A percentile compares a stretch with the other conserved stretches of the same genome.
phyloP scores from a whole-genome alignment of 2,329 filamentous ascomycete species.

The Colletotrichum neosansevieriae region DNA sequence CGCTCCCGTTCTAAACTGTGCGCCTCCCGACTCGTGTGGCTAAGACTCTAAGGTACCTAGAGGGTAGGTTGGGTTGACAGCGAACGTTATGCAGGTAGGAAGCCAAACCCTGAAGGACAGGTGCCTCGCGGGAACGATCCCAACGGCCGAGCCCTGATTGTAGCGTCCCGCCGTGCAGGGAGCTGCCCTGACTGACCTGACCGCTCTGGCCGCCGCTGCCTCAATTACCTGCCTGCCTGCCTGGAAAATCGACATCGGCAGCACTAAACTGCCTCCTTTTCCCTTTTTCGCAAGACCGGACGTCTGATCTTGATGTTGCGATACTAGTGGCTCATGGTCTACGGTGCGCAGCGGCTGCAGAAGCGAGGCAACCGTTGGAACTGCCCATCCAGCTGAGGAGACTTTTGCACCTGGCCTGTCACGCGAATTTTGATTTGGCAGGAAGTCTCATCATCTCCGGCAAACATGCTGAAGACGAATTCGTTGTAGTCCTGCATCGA shows the following conservation, averaged over 20 bases:
- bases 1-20: background rate
- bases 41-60: too few species aligned
- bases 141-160: slow-evolving; percentile 19
- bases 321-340: background rate
- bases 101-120: slow-evolving; percentile 1
- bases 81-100: background rate
- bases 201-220: slow-evolving; percentile 5
- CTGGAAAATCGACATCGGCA: background rate
- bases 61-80: background rate
- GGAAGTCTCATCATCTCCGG: slow-evolving; percentile 24
- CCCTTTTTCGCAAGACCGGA: too few species aligned
- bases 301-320: background rate
- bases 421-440: slow-evolving; percentile 24
- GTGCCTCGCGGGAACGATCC: background rate
- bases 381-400: too few species aligned
- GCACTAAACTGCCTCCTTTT: too few species aligned
- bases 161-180: slow-evolving; percentile 12
- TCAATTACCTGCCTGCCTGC: background rate
- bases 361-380: slow-evolving; percentile 25
- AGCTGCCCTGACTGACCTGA: slow-evolving; percentile 2
- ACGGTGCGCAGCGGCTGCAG: slow-evolving; percentile 2
- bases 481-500: too few species aligned
- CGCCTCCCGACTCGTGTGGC: background rate
- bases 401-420: too few species aligned
- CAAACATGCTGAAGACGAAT: too few species aligned